These are phyloP conservation scores for Apiospora malaysiana DNA, from an alignment of 2,329 filamentous ascomycete species.

Conservation along the genomic window DNA sequence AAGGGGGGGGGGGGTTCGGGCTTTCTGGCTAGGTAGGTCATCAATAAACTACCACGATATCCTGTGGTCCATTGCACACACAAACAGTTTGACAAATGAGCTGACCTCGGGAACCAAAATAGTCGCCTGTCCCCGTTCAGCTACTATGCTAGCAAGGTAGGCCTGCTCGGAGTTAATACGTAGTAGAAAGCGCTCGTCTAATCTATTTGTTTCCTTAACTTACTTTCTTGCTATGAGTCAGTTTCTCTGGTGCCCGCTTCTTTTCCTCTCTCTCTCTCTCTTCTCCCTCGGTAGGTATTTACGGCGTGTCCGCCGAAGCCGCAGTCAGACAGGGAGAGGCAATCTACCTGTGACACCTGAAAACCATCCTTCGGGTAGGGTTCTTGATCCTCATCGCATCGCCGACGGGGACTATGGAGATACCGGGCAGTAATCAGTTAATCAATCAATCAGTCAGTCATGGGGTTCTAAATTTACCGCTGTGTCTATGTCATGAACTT, in stretches of 20 bases:
- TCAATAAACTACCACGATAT: neutral
- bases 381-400: neutral
- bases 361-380: neutral
- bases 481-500: neutral
- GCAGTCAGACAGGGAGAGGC: neutral
- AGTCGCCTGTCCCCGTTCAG: neutral
- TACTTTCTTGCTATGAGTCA: neutral
- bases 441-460: neutral
- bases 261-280: neutral
- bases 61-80: neutral
- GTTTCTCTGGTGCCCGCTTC: neutral
- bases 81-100: neutral
- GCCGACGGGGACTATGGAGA: too few species aligned
- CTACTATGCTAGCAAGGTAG: neutral
- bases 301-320: constrained; percentile 1
- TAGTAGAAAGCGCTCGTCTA: neutral
- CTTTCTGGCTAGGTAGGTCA: neutral
- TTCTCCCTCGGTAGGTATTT: neutral
- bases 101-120: neutral
- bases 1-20: neutral
- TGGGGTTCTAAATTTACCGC: neutral
- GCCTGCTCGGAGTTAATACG: neutral
- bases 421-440: neutral
- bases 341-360: neutral
- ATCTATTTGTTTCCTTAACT: neutral